Conservation (phyloP, 139 green algal species). For the Prasinococcaceae sp. region DNA sequence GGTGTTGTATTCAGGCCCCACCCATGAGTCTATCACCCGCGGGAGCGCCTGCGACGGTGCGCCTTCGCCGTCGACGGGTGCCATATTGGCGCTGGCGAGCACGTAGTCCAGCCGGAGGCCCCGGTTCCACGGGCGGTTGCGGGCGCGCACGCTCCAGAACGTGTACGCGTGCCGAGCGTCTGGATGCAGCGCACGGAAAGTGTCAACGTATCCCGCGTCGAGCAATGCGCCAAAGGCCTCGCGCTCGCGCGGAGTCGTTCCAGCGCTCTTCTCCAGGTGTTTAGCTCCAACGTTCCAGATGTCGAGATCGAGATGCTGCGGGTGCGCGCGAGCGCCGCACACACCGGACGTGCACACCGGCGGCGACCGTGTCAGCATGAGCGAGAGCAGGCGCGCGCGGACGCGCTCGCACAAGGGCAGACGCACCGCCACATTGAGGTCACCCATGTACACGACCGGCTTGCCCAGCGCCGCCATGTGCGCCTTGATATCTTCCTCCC, state of each 20-base stretch:
- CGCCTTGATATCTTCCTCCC: slow-evolving; percentile 11
- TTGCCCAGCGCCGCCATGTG: slow-evolving; percentile 17
- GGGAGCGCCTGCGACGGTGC: too few species aligned
- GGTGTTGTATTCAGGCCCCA: too few species aligned
- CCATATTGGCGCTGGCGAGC: neutral
- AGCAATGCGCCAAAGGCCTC: neutral
- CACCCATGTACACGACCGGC: slow-evolving; percentile 13
- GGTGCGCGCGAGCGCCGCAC: neutral
- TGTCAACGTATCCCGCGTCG: slow-evolving; percentile 8
- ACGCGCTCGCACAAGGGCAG: neutral
- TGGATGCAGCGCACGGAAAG: slow-evolving; percentile 15
- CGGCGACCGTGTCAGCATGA: neutral
- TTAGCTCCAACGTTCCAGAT: slow-evolving; percentile 23
- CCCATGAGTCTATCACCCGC: too few species aligned
- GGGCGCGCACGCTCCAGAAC: slow-evolving; percentile 17
- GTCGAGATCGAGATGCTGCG: slow-evolving; percentile 22
- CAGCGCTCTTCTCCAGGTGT: slow-evolving; percentile 21
- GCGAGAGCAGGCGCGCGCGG: neutral
- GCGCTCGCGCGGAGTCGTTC: slow-evolving; percentile 11
- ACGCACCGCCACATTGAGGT: slow-evolving; percentile 19
- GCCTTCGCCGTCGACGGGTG: too few species aligned
- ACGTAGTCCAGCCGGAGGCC: slow-evolving; percentile 26
- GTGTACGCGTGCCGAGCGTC: slow-evolving; percentile 9
- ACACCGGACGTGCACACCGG: neutral
- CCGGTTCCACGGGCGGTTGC: slow-evolving; percentile 18